These are phyloP conservation scores for Primulina tabacum DNA, from an alignment of 257 asterid species.

Conservation along the genomic window DNA sequence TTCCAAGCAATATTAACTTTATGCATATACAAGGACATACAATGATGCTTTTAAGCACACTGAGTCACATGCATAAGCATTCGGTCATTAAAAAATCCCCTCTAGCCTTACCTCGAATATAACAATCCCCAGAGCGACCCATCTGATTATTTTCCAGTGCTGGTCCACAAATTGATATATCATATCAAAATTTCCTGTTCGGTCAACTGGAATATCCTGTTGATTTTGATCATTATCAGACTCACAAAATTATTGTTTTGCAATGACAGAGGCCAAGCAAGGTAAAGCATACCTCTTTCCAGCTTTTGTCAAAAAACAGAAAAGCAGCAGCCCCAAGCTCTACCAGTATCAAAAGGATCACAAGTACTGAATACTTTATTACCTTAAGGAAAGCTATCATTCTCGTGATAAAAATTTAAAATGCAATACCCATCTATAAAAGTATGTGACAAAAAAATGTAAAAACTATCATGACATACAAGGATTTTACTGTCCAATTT, in stretches of 20 bases:
- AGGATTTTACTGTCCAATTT: background rate
- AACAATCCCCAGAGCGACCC: slow-evolving; percentile 83
- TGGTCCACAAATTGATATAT: slow-evolving; percentile 63
- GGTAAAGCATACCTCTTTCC: slow-evolving; percentile 67
- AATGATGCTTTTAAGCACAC: background rate
- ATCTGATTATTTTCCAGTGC: slow-evolving; percentile 71
- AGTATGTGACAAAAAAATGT: too few species aligned
- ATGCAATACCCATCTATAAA: too few species aligned
- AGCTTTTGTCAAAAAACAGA: slow-evolving; percentile 86
- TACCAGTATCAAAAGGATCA: slow-evolving; percentile 71
- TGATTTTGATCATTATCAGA: slow-evolving; percentile 18
- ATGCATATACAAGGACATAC: background rate
- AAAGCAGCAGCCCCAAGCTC: slow-evolving; percentile 85
- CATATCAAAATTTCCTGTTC: slow-evolving; percentile 53
- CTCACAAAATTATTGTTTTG: background rate
- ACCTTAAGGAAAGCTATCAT: slow-evolving; percentile 51
- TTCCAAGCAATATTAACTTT: background rate
- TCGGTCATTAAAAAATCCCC: background rate
- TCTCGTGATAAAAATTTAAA: too few species aligned
- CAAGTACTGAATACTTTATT: slow-evolving; percentile 66
- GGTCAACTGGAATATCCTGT: slow-evolving; percentile 70
- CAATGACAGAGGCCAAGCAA: slow-evolving; percentile 15
- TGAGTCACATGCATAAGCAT: background rate
- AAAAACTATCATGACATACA: background rate
- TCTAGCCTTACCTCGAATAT: slow-evolving; percentile 56